A percentile compares a stretch with the other conserved stretches of the same genome.
phyloP scores from a whole-genome alignment of 352 stramenopile genomes.

The Phytopythium delawarense region DNA sequence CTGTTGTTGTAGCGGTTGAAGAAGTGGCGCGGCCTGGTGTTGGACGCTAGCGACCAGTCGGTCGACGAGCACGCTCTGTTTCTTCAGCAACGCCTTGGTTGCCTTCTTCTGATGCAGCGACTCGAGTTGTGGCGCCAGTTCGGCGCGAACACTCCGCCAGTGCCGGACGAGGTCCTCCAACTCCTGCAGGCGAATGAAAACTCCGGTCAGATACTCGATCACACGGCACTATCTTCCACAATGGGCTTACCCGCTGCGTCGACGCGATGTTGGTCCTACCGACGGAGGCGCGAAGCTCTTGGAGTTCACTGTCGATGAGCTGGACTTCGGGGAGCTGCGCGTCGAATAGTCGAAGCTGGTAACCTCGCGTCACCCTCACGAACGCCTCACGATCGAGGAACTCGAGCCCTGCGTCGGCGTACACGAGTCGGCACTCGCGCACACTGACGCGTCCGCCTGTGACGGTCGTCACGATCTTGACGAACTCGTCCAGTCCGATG shows the following conservation, averaged over 20 bases:
- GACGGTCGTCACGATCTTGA: constrained; percentile 64
- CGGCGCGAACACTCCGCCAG: constrained; percentile 44
- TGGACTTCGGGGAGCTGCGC: constrained; percentile 39
- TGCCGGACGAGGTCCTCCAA: constrained; percentile 63
- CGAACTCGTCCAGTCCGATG: constrained; percentile 69
- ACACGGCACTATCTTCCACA: background rate
- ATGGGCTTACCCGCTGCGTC: constrained; percentile 17
- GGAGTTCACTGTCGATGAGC: constrained; percentile 42
- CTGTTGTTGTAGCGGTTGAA: constrained; percentile 14
- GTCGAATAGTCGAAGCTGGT: constrained; percentile 59
- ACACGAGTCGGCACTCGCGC: constrained; percentile 62
- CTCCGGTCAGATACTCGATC: background rate
- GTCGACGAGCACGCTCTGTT: constrained; percentile 55
- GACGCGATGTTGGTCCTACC: constrained; percentile 58
- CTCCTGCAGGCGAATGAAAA: constrained; percentile 21
- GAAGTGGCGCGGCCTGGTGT: constrained; percentile 13
- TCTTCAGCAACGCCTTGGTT: constrained; percentile 53
- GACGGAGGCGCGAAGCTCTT: constrained; percentile 40
- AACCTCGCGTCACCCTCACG: constrained; percentile 45
- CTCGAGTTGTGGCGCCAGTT: constrained; percentile 51
- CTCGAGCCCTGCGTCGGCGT: constrained; percentile 54
- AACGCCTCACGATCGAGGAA: constrained; percentile 56
- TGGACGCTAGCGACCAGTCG: constrained; percentile 35
- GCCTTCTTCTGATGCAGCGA: constrained; percentile 56
- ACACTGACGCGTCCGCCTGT: constrained; percentile 38